Evolutionary conservation across 2,329 filamentous ascomycete species (phyloP).

Genomic region (Orbilia javanica): DNA sequence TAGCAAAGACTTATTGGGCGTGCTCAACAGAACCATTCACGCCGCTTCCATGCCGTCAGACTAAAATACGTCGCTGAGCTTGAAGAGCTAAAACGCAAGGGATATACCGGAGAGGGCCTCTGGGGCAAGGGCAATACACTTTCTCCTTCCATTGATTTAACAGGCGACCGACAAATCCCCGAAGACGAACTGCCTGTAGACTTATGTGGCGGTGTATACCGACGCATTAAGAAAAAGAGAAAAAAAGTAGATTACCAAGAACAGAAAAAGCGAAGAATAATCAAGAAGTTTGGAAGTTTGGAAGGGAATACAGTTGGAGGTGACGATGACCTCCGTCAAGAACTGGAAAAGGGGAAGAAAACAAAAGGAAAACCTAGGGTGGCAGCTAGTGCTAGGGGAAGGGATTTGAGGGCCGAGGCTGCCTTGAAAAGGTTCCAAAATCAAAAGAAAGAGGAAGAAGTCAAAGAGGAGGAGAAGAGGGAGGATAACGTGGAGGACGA

Average conservation of each 20-base stretch:
- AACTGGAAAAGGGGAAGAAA: conserved; percentile 75
- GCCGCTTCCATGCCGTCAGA: conserved; percentile 82
- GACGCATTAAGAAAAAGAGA: conserved; percentile 70
- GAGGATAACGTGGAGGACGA: conserved; percentile 66
- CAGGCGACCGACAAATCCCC: conserved; percentile 64
- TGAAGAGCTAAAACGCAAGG: conserved; percentile 76
- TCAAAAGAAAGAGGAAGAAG: conserved; percentile 66
- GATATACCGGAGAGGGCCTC: conserved; percentile 83
- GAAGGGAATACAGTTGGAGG: conserved; percentile 78
- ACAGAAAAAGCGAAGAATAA: conserved; percentile 77
- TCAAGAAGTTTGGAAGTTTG: conserved; percentile 78
- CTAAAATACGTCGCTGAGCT: conserved; percentile 80
- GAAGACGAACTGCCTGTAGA: conserved; percentile 76
- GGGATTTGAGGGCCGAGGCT: conserved; percentile 81
- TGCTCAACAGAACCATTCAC: conserved; percentile 76
- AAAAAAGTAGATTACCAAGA: conserved; percentile 75
- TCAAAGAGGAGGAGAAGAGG: conserved; percentile 64
- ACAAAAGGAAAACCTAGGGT: conserved; percentile 71
- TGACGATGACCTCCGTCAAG: conserved; percentile 75
- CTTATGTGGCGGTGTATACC: conserved; percentile 84
- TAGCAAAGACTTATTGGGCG: neutral
- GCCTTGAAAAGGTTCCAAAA: conserved; percentile 79
- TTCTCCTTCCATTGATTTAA: conserved; percentile 58
- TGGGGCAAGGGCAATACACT: conserved; percentile 76
- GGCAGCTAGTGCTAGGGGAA: conserved; percentile 78